Percentiles rank a stretch among this genome's conserved stretches.
These are phyloP conservation scores for Fusarium domesticum DNA, from an alignment of 2,329 filamentous ascomycete species.

Conservation along the genomic window DNA sequence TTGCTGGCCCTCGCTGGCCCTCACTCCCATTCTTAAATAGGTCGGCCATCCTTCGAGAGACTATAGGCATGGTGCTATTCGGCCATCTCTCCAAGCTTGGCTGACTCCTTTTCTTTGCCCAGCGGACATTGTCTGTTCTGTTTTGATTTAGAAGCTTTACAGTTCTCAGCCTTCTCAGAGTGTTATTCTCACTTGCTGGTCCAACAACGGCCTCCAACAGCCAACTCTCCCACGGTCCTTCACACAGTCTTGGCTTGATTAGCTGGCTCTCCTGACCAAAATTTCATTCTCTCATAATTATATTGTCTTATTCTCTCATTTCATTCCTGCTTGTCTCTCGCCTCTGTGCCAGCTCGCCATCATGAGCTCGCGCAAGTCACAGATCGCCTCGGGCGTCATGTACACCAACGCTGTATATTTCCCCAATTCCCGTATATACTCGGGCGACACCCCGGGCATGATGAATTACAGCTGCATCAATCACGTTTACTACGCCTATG, in stretches of 20 bases:
- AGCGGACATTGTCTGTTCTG: neutral
- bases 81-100: conserved; percentile 27
- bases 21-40: conserved; percentile 28
- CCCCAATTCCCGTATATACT: conserved; percentile 74
- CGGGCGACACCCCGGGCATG: conserved; percentile 67
- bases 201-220: neutral
- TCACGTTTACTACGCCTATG: conserved; percentile 81
- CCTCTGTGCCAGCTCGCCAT: conserved; percentile 24
- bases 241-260: neutral
- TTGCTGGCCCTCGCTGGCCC: neutral
- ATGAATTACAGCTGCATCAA: conserved; percentile 75
- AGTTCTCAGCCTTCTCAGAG: neutral
- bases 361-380: conserved; percentile 46
- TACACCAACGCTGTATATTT: conserved; percentile 79
- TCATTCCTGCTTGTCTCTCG: neutral
- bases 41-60: conserved; percentile 23
- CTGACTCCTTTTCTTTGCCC: conserved; percentile 21
- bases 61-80: conserved; percentile 21
- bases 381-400: conserved; percentile 50
- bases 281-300: neutral
- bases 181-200: neutral
- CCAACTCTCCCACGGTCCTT: neutral
- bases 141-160: neutral
- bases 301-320: neutral
- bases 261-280: neutral